Conservation (phyloP, 306 rosid species). For the Urtica urens region DNA sequence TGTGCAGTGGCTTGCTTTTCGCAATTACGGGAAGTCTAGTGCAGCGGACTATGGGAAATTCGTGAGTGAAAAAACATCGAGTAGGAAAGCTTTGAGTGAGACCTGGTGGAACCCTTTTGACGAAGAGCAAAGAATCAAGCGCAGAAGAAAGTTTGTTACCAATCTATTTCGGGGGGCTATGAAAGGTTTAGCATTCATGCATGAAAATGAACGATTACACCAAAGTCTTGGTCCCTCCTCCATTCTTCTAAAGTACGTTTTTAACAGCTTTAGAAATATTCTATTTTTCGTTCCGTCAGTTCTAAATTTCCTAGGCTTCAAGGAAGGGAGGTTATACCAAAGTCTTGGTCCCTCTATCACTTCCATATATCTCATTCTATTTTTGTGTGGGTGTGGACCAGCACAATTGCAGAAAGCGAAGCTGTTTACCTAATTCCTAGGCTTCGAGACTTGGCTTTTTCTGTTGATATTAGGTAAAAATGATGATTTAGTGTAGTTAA, state of each 20-base stretch:
- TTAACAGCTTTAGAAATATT: too few relatives aligned
- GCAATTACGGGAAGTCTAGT: constrained; percentile 73
- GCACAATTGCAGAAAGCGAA: constrained; percentile 72
- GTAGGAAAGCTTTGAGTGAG: too few relatives aligned
- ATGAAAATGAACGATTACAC: constrained; percentile 62
- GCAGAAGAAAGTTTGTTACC: constrained; percentile 48
- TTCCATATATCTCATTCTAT: neutral
- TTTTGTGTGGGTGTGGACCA: constrained; percentile 14
- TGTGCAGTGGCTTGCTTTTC: constrained; percentile 95
- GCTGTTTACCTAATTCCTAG: constrained; percentile 70
- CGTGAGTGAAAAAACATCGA: constrained; percentile 64
- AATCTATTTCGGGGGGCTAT: constrained; percentile 67
- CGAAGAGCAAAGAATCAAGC: constrained; percentile 36
- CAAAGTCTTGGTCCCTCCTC: constrained; percentile 98
- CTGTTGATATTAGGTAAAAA: constrained; percentile 68
- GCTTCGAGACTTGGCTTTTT: constrained; percentile 84
- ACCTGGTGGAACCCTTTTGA: constrained; percentile 70
- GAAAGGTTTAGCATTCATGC: constrained; percentile 78
- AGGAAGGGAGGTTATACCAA: constrained; percentile 92
- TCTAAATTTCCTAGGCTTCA: too few relatives aligned
- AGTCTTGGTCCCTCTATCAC: constrained; percentile 94
- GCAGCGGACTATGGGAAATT: constrained; percentile 81
- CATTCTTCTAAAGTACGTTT: constrained; percentile 63
- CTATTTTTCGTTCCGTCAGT: too few relatives aligned
- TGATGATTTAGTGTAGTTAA: too few relatives aligned